A percentile compares a stretch with the other conserved stretches of the same genome.
Conservation (phyloP, 1,139 yeast genomes). For the Blastobotrys arbuscula region DNA sequence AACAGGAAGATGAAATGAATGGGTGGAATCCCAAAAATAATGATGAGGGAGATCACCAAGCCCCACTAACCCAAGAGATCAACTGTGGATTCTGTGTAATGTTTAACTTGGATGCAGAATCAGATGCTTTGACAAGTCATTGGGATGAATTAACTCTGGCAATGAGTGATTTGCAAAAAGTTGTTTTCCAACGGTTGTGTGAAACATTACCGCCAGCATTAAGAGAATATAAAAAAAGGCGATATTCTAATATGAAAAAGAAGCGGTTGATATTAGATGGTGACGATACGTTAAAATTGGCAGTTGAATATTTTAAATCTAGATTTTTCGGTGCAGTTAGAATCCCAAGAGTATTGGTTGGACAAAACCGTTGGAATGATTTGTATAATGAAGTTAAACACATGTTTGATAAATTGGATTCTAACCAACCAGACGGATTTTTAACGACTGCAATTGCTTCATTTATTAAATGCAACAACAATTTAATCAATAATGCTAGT, state of each 20-base stretch:
- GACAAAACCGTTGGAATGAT: constrained; percentile 28
- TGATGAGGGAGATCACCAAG: neutral
- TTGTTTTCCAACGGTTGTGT: constrained; percentile 15
- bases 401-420: constrained; percentile 5
- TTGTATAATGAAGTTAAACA: constrained; percentile 20
- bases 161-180: constrained; percentile 23
- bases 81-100: constrained; percentile 23
- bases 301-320: constrained; percentile 22
- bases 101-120: constrained; percentile 19
- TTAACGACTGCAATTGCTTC: constrained; percentile 21
- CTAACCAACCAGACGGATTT: constrained; percentile 14
- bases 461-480: constrained; percentile 19
- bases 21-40: neutral
- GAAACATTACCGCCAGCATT: constrained; percentile 15
- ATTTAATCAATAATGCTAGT: constrained; percentile 9
- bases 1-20: neutral
- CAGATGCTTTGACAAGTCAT: constrained; percentile 23
- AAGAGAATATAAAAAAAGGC: constrained; percentile 11
- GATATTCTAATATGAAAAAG: neutral
- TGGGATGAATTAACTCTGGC: constrained; percentile 28
- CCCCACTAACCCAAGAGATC: constrained; percentile 9
- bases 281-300: constrained; percentile 17
- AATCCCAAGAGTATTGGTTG: constrained; percentile 30
- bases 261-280: constrained; percentile 10
- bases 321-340: constrained; percentile 22